Conservation (phyloP, 441 rosid species). For the Daphne laureola region DNA sequence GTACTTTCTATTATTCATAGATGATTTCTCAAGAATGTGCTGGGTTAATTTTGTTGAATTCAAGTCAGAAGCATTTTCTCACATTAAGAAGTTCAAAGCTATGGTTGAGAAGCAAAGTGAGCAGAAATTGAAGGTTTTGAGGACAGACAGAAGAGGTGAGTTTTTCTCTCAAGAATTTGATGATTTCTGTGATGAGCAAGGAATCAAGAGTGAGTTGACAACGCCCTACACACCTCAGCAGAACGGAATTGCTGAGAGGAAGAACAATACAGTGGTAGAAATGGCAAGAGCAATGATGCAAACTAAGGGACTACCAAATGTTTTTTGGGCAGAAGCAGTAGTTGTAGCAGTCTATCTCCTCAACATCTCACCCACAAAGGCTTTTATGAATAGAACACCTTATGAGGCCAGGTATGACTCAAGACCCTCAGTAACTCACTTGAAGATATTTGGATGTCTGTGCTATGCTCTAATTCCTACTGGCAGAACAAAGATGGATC, state of each 20-base stretch:
- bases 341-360: too few species aligned
- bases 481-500: too few species aligned
- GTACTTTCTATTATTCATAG: conserved; percentile 1
- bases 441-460: too few species aligned
- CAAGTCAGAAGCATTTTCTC: conserved; percentile 4
- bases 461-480: too few species aligned
- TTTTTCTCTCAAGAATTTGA: too few species aligned
- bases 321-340: conserved; percentile 4
- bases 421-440: too few species aligned
- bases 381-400: too few species aligned
- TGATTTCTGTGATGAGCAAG: too few species aligned
- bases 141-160: too few species aligned
- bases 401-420: too few species aligned
- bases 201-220: too few species aligned
- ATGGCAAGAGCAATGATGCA: conserved; percentile 8
- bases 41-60: conserved; percentile 1
- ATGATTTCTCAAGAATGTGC: conserved; percentile 5
- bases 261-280: background rate
- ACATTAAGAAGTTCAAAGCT: conserved; percentile 9
- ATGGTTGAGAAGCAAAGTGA: conserved; percentile 6
- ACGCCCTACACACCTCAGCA: conserved; percentile 1
- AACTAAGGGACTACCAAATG: background rate
- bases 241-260: conserved; percentile 6
- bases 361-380: too few species aligned
- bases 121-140: background rate